Conservation (phyloP, 2,329 filamentous ascomycete species). For the Graphilbum sp. region DNA sequence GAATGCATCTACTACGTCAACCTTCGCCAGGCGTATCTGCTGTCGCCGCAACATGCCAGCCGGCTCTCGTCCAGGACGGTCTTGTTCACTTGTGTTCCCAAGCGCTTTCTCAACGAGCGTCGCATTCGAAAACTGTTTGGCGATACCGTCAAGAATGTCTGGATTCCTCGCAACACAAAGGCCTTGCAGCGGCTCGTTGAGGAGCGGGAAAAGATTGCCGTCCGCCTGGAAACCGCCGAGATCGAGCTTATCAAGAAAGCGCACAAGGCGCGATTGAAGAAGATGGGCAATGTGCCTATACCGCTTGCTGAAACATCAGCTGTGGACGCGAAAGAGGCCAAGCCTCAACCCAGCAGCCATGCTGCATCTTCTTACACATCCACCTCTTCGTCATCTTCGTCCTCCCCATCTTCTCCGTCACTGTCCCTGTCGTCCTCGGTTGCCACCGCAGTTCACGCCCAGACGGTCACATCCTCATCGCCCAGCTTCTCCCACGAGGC, state of each 20-base stretch:
- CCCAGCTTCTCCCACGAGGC: too few relatives aligned
- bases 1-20: constrained; percentile 92
- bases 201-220: constrained; percentile 56
- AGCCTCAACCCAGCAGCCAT: neutral
- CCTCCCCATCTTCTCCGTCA: neutral
- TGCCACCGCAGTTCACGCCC: neutral
- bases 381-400: neutral
- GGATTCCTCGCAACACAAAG: constrained; percentile 62
- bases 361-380: neutral
- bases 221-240: constrained; percentile 70
- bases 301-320: neutral
- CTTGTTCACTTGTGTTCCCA: constrained; percentile 76
- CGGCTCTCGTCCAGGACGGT: constrained; percentile 84
- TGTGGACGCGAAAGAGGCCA: neutral
- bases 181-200: constrained; percentile 63
- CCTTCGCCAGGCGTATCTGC: constrained; percentile 81
- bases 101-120: constrained; percentile 55
- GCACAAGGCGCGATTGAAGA: constrained; percentile 44
- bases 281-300: neutral
- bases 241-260: constrained; percentile 63
- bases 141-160: constrained; percentile 61
- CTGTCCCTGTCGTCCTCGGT: neutral
- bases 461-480: neutral
- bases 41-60: constrained; percentile 66
- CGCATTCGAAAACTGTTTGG: constrained; percentile 67